These are phyloP conservation scores for Paxillus ammoniavirescens DNA, from an alignment of 768 basidiomycete species.

Conservation along the genomic window DNA sequence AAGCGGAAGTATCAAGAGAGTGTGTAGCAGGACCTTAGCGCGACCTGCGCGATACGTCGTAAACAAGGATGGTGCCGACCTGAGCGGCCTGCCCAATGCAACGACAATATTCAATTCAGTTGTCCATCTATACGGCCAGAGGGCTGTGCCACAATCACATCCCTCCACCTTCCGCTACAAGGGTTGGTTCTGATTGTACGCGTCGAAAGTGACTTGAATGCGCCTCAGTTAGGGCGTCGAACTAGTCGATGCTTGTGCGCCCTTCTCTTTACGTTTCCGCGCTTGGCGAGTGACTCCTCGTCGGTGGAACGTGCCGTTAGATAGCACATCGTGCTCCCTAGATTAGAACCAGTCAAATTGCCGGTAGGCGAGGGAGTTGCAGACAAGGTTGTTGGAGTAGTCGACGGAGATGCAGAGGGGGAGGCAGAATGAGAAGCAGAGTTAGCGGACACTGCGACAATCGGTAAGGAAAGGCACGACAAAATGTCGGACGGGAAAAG, in stretches of 20 bases:
- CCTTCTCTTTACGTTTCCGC: conserved; percentile 9
- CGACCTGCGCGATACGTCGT: conserved; percentile 10
- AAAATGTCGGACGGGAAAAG: neutral
- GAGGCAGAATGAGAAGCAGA: conserved; percentile 13
- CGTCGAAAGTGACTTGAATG: neutral
- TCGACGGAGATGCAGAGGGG: conserved; percentile 3
- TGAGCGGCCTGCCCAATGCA: conserved; percentile 10
- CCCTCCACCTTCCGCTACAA: neutral
- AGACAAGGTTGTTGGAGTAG: conserved; percentile 1
- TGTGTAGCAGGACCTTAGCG: neutral
- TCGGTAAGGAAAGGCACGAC: conserved; percentile 15
- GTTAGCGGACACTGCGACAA: conserved; percentile 25
- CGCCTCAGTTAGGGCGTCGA: conserved; percentile 10
- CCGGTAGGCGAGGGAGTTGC: conserved; percentile 2
- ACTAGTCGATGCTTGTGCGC: conserved; percentile 26
- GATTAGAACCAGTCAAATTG: neutral
- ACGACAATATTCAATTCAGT: neutral
- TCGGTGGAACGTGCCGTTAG: conserved; percentile 14
- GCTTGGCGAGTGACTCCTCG: conserved; percentile 14
- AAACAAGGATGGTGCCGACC: neutral
- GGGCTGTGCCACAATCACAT: neutral
- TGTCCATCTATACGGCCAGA: conserved; percentile 2
- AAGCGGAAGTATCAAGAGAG: neutral
- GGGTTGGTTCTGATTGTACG: neutral
- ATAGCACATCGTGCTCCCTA: conserved; percentile 15